Percentiles rank a stretch among this genome's conserved stretches.
These are phyloP conservation scores for Melaleuca quinquenervia DNA, from an alignment of 345 rosid species.

Conservation along the genomic window DNA sequence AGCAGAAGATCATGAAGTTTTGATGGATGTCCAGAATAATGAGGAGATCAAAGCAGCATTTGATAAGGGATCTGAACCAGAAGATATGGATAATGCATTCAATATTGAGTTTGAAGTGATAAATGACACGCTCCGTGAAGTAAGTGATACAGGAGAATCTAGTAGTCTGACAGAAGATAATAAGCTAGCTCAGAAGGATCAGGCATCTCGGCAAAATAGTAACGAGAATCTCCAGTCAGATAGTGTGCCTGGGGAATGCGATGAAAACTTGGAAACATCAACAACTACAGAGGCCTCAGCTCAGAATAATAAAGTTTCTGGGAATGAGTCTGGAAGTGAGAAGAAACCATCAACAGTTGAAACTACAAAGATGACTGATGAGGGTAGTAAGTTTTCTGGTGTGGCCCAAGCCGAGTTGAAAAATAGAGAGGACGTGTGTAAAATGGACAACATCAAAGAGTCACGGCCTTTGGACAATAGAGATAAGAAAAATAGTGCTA, in stretches of 20 bases:
- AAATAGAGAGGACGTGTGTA: neutral
- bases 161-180: constrained; percentile 12
- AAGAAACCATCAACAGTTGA: constrained; percentile 15
- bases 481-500: constrained; percentile 5
- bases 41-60: constrained; percentile 23
- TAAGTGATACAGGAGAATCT: constrained; percentile 21
- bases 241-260: neutral
- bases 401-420: constrained; percentile 1
- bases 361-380: neutral
- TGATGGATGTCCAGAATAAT: constrained; percentile 18
- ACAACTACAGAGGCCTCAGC: constrained; percentile 11
- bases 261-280: constrained; percentile 2
- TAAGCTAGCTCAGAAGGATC: constrained; percentile 9
- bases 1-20: constrained; percentile 29
- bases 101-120: constrained; percentile 2
- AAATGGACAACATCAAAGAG: constrained; percentile 5
- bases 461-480: constrained; percentile 4
- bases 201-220: constrained; percentile 7
- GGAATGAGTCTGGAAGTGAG: constrained; percentile 9
- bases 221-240: constrained; percentile 8
- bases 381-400: constrained; percentile 7
- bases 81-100: constrained; percentile 26
- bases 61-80: constrained; percentile 15
- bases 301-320: constrained; percentile 8
- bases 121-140: constrained; percentile 18